Evolutionary conservation across 2,329 filamentous ascomycete species (phyloP), one percentile per base, ranked within the genome.

Genomic region (Diplocarpon mali): DNA sequence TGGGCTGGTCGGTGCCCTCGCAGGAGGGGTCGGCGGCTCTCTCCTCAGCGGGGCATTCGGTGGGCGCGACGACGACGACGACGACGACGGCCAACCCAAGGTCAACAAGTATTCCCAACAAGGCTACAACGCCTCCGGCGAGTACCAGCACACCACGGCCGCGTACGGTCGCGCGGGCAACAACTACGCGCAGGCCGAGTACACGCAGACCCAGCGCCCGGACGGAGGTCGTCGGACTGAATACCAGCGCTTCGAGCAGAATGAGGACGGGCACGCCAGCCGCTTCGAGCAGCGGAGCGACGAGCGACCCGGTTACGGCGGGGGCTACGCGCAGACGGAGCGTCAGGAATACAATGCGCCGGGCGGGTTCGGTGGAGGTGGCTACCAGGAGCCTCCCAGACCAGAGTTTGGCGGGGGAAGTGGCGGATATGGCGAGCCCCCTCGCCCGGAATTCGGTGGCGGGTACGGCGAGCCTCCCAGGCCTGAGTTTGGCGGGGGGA

Each of bases 1-100:
- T 27, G 80, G 81, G 17, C 66, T 94, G 35, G 69, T 94, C 11
- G 81, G 80, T 44, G 77, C 80, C 24, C 64, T 84, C 29, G 82
- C 84, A 24, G 73, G 75, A 35, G 78, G 76, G 29, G 62, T 83
- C 17, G 81, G 83, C 27, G 73, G 74, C 30, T 77, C 76, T 32
- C 65, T 89, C 13, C 72, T 93, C 8, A 76, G 79, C 10, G 73
- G 73, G 11, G 72, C 72, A 12, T 74, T 83, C 42, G 68, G 70
- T 45, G 35, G 34, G 4, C 62, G 69, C 30, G 66, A 31, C 24
- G 63, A 69, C 30, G 66, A 35, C 24, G 46, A 52, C 9, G 63
- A 69, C 30, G 66, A 35, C 24, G 46, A 52, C 9, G 46, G 51
- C 9, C 46, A 55, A 13, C 35, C 73, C 29, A 68, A 78, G 37